Evolutionary conservation across 177 flowering plant species (phyloP), one percentile per base, ranked within the genome.

Genomic region (Vitis hybrid): DNA sequence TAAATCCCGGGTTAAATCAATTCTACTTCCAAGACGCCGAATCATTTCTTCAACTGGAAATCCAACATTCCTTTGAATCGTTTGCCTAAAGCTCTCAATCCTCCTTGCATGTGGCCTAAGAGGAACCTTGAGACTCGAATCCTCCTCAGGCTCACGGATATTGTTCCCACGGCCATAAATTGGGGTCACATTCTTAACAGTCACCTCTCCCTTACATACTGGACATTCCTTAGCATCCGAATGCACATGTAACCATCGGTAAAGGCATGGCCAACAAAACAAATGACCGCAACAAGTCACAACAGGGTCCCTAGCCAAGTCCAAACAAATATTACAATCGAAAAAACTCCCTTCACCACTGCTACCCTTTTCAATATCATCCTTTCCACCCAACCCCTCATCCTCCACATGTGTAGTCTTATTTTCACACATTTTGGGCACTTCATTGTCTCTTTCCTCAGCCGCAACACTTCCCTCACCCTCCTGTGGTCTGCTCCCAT

Each of bases 251-350:
- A 88, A 70, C 95, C 92, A 88, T 45, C 79, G 80, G 74, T 88
- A 88, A 49, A 88, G 78, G 73, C 95, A 90, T 1, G 92, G 76
- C 95, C 95, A 90, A 69, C 95, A 90, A 59, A 85, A 90, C 74
- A 88, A 79, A 74, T 90, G 95, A 51, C 95, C 95, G 71, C 95
- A 90, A 56, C 88, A 84, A 66, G 95, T 90, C 14, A 90, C 83
- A 59, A 90, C 87, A 4, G 95, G 95, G 10, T 90, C 88, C 57
- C 70, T 83, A 13, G 95, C 82, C 79, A 90, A 74, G 56, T 88
- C 92, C 74, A 88, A 81, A 65, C 95, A 90, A 53, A 90, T 87
- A 70, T 88, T 87, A 66, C 95, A 90, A 61, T 87, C 92, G 11
- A 88, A 90, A 69, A 87, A 90, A 51, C 85, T 77, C 53, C 82